Evolutionary conservation across 768 basidiomycete genomes (phyloP).

Genomic region (Strobilomyces dryophilus): DNA sequence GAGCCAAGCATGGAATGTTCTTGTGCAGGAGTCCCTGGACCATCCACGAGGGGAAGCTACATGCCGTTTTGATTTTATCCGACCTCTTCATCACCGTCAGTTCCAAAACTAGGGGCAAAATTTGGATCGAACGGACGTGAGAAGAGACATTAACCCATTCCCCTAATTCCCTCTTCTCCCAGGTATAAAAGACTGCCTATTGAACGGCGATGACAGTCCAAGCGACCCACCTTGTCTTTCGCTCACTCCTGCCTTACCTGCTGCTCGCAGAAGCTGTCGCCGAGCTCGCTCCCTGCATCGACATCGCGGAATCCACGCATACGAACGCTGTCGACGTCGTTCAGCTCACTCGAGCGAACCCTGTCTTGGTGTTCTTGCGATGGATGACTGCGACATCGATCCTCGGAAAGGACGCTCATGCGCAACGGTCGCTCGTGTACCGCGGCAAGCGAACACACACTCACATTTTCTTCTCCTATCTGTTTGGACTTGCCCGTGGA

Average conservation of each 20-base stretch:
- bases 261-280: conserved; percentile 8
- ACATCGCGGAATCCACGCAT: conserved; percentile 28
- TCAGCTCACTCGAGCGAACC: conserved; percentile 25
- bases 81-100: conserved; percentile 6
- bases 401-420: conserved; percentile 29
- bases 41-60: conserved; percentile 2
- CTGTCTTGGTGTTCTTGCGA: conserved; percentile 54
- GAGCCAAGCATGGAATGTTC: conserved; percentile 11
- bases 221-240: conserved; percentile 1
- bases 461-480: background rate
- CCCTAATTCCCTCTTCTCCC: too few species aligned
- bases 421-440: conserved; percentile 9
- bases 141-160: background rate
- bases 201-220: conserved; percentile 10
- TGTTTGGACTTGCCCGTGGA: background rate
- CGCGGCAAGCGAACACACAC: background rate
- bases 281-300: conserved; percentile 32
- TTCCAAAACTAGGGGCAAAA: conserved; percentile 1
- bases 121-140: conserved; percentile 3
- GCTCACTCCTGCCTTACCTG: conserved; percentile 2
- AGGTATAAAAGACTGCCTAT: conserved; percentile 15
- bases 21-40: background rate
- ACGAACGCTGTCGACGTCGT: conserved; percentile 24
- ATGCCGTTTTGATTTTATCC: background rate
- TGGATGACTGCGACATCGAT: conserved; percentile 74